Percentiles rank a stretch among this genome's conserved stretches.
Conservation (phyloP, 129 eudicot genomes). For the Ambrosia trifida region DNA sequence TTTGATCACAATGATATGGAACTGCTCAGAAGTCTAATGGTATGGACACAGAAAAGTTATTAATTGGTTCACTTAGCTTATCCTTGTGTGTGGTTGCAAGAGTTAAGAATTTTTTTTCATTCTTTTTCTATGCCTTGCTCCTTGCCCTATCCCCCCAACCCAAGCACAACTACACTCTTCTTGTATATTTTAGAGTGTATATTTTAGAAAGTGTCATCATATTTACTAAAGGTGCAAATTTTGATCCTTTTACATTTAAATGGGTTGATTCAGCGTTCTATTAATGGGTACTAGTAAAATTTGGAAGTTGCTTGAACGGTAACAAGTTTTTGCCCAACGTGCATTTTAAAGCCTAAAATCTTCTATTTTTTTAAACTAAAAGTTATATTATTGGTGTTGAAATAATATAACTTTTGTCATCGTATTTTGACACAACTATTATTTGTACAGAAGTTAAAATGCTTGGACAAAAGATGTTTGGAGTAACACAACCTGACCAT, state of each 20-base stretch:
- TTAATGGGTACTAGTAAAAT: not conserved
- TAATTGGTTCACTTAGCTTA: conserved; percentile 2
- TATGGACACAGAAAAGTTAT: conserved; percentile 35
- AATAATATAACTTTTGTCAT: conserved; percentile 1
- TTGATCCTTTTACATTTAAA: not conserved
- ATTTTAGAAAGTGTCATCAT: not conserved
- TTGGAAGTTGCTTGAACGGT: not conserved
- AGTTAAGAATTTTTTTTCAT: not conserved
- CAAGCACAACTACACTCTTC: conserved; percentile 12
- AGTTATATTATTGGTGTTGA: not conserved
- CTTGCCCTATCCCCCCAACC: conserved; percentile 9
- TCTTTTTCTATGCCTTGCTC: not conserved
- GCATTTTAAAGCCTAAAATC: not conserved
- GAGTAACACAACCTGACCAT: not conserved
- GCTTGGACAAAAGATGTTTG: conserved; percentile 14
- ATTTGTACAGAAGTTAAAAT: not conserved
- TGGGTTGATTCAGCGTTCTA: not conserved
- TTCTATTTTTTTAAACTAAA: not conserved
- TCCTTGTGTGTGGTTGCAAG: conserved; percentile 7
- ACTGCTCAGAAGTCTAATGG: conserved; percentile 81
- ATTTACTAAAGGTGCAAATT: conserved; percentile 9
- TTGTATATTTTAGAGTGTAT: not conserved
- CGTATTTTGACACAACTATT: not conserved
- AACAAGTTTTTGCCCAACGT: not conserved
- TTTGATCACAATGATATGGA: conserved; percentile 76